These are phyloP conservation scores for Boletus semigastroideus DNA, from an alignment of 1,284 basidiomycete genomes.

Conservation along the genomic window DNA sequence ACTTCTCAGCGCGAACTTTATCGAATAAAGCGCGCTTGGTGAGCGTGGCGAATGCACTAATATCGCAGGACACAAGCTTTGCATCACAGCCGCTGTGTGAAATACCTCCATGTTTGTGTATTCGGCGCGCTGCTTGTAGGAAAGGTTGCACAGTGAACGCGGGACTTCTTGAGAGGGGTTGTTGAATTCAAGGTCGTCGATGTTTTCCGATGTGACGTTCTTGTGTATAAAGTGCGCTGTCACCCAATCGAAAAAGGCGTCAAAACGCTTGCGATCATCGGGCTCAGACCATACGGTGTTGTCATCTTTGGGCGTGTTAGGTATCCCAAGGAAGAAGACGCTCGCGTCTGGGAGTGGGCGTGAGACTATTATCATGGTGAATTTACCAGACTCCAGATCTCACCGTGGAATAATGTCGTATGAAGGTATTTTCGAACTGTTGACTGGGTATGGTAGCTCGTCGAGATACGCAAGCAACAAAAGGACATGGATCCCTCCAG, in stretches of 20 bases:
- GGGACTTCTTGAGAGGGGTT: constrained; percentile 1
- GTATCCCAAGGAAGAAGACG: constrained; percentile 4
- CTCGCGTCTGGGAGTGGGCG: constrained; percentile 10
- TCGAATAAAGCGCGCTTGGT: constrained; percentile 27
- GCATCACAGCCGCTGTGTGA: constrained; percentile 10
- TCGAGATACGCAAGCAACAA: constrained; percentile 23
- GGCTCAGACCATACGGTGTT: neutral
- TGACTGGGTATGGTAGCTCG: constrained; percentile 4
- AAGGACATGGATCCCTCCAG: constrained; percentile 13
- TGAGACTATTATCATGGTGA: neutral
- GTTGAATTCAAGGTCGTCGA: constrained; percentile 24
- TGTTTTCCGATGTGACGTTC: constrained; percentile 16
- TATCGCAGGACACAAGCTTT: constrained; percentile 10
- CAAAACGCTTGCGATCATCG: constrained; percentile 16
- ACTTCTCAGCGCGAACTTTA: constrained; percentile 9
- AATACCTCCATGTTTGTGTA: constrained; percentile 17
- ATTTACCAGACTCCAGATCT: neutral
- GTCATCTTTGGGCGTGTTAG: neutral
- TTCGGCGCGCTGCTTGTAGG: constrained; percentile 13
- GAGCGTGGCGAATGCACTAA: constrained; percentile 3
- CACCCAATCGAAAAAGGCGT: constrained; percentile 15
- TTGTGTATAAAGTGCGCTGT: constrained; percentile 20
- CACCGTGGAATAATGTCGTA: constrained; percentile 25
- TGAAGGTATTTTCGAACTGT: constrained; percentile 25
- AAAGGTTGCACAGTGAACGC: constrained; percentile 16